These are phyloP conservation scores for Gentiana straminea DNA, from an alignment of 257 asterid genomes.

Conservation along the genomic window DNA sequence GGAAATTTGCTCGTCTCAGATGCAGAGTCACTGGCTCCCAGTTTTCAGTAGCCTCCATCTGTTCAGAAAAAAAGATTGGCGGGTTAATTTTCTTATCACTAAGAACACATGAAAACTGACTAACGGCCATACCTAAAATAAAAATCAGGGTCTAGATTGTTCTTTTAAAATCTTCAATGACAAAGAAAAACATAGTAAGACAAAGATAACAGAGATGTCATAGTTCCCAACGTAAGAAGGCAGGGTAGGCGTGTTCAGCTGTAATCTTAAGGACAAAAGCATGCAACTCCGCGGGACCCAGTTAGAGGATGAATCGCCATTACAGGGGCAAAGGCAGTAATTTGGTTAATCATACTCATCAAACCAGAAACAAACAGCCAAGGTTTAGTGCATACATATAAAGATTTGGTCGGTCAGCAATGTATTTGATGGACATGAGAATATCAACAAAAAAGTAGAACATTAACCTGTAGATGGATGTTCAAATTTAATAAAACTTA, in stretches of 20 bases:
- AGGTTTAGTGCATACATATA: not conserved
- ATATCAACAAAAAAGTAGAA: not conserved
- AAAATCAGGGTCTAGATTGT: not conserved
- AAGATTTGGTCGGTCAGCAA: not conserved
- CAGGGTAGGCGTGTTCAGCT: too few species aligned
- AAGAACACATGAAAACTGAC: not conserved
- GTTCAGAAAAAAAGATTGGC: conserved; percentile 13
- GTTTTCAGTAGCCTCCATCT: conserved; percentile 70
- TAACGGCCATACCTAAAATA: too few species aligned
- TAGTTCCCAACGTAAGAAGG: too few species aligned
- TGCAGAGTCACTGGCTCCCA: conserved; percentile 72
- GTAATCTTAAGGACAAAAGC: too few species aligned
- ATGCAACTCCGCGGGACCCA: too few species aligned
- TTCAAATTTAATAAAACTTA: conserved; percentile 24
- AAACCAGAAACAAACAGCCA: conserved; percentile 1
- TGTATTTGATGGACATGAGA: conserved; percentile 1
- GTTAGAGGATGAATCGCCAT: too few species aligned
- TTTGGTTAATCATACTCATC: not conserved
- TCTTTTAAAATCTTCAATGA: not conserved
- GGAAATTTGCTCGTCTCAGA: conserved; percentile 66
- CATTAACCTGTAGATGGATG: conserved; percentile 6
- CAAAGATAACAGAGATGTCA: too few species aligned
- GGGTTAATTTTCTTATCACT: not conserved
- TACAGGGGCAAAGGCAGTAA: too few species aligned
- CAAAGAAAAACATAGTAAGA: not conserved